Evolutionary conservation across 768 basidiomycete genomes (phyloP).

Genomic region (Auricularia cornea): DNA sequence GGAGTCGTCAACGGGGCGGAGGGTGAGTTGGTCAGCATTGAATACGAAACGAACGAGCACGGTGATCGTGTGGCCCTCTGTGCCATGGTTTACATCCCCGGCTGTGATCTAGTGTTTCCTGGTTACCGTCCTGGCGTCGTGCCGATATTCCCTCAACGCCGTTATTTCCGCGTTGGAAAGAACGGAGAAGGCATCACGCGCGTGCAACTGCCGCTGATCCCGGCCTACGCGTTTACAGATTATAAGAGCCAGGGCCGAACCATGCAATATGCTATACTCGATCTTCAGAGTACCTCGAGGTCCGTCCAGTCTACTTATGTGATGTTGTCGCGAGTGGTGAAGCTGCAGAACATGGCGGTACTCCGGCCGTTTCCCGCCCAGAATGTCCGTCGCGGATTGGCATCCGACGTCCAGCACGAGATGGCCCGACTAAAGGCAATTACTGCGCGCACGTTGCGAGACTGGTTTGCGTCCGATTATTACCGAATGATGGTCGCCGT

Average conservation of each 20-base stretch:
- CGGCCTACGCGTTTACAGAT: slow-evolving; percentile 6
- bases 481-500: no score
- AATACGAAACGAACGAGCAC: not conserved
- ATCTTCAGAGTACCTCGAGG: not conserved
- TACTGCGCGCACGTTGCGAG: no score
- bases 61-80: not conserved
- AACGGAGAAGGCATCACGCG: not conserved
- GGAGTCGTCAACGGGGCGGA: slow-evolving; percentile 3
- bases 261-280: slow-evolving; percentile 1
- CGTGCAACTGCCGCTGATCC: not conserved
- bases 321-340: slow-evolving; percentile 5
- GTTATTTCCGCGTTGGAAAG: not conserved
- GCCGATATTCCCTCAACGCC: not conserved
- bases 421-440: no score
- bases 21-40: not conserved
- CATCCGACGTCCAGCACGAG: no score
- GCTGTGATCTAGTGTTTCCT: not conserved
- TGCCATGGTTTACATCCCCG: not conserved
- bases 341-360: not conserved
- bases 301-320: slow-evolving; percentile 1
- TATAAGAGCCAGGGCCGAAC: slow-evolving; percentile 6
- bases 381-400: no score
- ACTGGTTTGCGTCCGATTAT: no score
- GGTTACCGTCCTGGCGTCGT: not conserved
- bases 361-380: not conserved